These are phyloP conservation scores for Rhodotorula toruloides DNA, from an alignment of 768 basidiomycete genomes.

Conservation along the genomic window DNA sequence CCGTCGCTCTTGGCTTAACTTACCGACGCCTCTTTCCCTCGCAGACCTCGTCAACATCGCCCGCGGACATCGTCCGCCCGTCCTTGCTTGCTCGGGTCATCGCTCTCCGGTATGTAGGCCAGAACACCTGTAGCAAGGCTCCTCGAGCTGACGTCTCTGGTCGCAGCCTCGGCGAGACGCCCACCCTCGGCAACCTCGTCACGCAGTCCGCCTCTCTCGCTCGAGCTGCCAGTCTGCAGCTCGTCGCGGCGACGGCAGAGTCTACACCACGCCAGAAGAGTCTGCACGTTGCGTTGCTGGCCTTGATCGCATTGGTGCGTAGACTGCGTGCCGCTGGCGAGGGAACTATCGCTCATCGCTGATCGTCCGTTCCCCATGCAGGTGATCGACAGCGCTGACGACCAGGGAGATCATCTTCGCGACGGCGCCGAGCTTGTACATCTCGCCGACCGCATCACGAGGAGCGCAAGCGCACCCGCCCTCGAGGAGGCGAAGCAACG, in stretches of 20 bases:
- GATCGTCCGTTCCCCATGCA: neutral
- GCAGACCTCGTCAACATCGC: constrained; percentile 14
- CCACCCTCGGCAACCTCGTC: constrained; percentile 28
- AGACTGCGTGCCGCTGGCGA: neutral
- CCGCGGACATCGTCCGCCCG: constrained; percentile 44
- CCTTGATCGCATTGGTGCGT: constrained; percentile 27
- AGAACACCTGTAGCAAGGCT: too few species aligned
- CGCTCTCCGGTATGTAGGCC: constrained; percentile 39
- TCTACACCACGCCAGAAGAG: neutral
- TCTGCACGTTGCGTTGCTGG: constrained; percentile 3
- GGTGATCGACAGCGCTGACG: too few species aligned
- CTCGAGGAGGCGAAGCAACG: constrained; percentile 47
- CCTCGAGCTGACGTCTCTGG: neutral
- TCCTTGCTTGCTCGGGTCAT: constrained; percentile 36
- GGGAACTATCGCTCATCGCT: too few species aligned
- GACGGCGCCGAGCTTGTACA: constrained; percentile 36
- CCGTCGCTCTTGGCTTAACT: too few species aligned
- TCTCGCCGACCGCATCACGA: constrained; percentile 37
- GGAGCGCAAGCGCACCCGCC: constrained; percentile 55
- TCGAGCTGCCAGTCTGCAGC: constrained; percentile 23
- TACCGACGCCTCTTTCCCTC: neutral
- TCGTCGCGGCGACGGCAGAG: constrained; percentile 7
- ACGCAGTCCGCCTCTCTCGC: constrained; percentile 18
- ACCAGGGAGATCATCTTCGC: neutral
- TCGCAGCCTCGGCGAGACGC: constrained; percentile 18